Percentiles rank a stretch among this genome's conserved stretches.
These are phyloP conservation scores for Chlamydomonas urium DNA, from an alignment of 139 green algal species.

Conservation along the genomic window DNA sequence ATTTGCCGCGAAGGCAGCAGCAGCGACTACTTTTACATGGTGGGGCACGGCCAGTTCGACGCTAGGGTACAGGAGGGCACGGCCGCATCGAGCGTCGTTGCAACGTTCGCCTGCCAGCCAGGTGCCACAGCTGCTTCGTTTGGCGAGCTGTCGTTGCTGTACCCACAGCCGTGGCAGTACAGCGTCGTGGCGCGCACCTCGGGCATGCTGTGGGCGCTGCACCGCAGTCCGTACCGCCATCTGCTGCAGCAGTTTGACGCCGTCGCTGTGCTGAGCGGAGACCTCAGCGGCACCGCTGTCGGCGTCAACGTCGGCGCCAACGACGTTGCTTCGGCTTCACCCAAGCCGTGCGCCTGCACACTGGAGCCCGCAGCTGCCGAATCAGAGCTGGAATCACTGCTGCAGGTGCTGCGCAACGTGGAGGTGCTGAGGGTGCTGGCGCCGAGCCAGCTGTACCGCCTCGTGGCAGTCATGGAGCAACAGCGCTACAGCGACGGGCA, in stretches of 20 bases:
- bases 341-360: too few relatives aligned
- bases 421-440: conserved; percentile 54
- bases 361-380: too few relatives aligned
- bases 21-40: conserved; percentile 56
- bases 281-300: background rate
- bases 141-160: conserved; percentile 68
- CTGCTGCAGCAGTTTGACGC: background rate
- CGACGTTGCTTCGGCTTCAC: too few relatives aligned
- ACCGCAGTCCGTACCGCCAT: conserved; percentile 40
- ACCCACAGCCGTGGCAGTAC: conserved; percentile 56
- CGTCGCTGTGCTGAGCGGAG: too few relatives aligned
- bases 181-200: conserved; percentile 56
- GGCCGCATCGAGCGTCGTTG: too few relatives aligned
- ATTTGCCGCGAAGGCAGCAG: too few relatives aligned
- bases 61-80: too few relatives aligned
- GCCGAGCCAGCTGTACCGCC: conserved; percentile 26
- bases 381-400: background rate
- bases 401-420: conserved; percentile 39
- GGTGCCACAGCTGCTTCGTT: conserved; percentile 43
- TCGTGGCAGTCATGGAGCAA: conserved; percentile 38
- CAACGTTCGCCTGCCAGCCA: conserved; percentile 7
- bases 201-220: conserved; percentile 63
- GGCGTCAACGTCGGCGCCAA: too few relatives aligned
- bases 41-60: conserved; percentile 41
- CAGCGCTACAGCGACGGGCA: conserved; percentile 46